phyloP scores from a whole-genome alignment of 2,329 filamentous ascomycete genomes.

The Fusarium concolor region DNA sequence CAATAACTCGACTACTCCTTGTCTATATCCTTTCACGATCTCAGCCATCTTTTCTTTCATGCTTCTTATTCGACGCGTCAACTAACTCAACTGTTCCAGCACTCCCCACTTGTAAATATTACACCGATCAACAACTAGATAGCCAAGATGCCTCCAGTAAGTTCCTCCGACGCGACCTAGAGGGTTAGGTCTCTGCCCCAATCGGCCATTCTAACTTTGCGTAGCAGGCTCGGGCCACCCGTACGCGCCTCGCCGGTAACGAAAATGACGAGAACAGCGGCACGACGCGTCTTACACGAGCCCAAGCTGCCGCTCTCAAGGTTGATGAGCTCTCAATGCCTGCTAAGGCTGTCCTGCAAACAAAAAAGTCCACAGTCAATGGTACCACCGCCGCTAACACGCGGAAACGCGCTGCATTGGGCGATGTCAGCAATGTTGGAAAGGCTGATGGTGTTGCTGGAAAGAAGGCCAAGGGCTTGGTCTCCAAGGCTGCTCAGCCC shows the following conservation, averaged over 20 bases:
- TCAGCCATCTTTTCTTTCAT: constrained; percentile 26
- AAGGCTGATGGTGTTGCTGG: constrained; percentile 78
- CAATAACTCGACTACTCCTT: constrained; percentile 30
- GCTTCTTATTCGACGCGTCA: constrained; percentile 41
- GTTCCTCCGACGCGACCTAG: constrained; percentile 38
- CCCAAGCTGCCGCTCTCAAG: constrained; percentile 83
- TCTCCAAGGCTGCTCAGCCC: constrained; percentile 84
- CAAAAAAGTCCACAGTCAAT: constrained; percentile 72
- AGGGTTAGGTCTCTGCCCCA: background rate
- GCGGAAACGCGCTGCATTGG: constrained; percentile 85
- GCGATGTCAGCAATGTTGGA: constrained; percentile 94
- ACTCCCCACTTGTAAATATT: constrained; percentile 34
- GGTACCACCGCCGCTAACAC: constrained; percentile 60
- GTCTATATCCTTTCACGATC: constrained; percentile 7
- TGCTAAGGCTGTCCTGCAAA: constrained; percentile 72
- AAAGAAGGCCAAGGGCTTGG: constrained; percentile 80
- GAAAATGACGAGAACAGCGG: constrained; percentile 93
- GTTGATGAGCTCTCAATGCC: constrained; percentile 70
- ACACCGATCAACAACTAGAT: constrained; percentile 41
- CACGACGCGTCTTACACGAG: constrained; percentile 88
- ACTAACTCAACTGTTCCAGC: constrained; percentile 38
- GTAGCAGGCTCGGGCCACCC: constrained; percentile 72
- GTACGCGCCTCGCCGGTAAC: constrained; percentile 82
- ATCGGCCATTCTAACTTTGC: constrained; percentile 23
- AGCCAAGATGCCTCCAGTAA: constrained; percentile 53